These are phyloP conservation scores for Lactarius hengduanensis DNA, from an alignment of 768 basidiomycete species.

Conservation along the genomic window DNA sequence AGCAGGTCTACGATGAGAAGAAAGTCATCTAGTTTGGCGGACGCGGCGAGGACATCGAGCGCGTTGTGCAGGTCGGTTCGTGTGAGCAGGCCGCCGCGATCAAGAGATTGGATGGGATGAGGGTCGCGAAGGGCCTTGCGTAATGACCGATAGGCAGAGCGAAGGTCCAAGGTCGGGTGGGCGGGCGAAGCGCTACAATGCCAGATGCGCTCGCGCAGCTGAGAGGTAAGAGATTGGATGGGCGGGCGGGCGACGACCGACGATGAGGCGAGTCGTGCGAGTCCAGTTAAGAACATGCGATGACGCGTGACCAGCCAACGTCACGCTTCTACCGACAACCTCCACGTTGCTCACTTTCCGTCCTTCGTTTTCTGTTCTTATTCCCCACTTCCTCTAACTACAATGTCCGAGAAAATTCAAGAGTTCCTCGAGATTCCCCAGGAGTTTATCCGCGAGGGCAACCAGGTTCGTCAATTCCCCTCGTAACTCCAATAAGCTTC, in stretches of 20 bases:
- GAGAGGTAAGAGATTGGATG: slow-evolving; percentile 28
- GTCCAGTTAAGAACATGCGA: background rate
- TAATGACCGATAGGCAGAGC: slow-evolving; percentile 19
- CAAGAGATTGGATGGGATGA: background rate
- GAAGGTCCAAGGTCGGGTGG: slow-evolving; percentile 14
- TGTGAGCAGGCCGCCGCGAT: slow-evolving; percentile 28
- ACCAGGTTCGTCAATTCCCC: slow-evolving; percentile 58
- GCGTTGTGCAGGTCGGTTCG: slow-evolving; percentile 39
- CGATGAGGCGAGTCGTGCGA: background rate
- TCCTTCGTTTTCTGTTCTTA: slow-evolving; percentile 12
- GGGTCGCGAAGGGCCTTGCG: slow-evolving; percentile 22
- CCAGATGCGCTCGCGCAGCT: slow-evolving; percentile 22
- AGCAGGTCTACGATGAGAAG: slow-evolving; percentile 54
- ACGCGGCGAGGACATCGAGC: slow-evolving; percentile 48
- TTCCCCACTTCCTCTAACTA: slow-evolving; percentile 32
- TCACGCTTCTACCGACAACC: slow-evolving; percentile 27
- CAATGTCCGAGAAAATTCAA: slow-evolving; percentile 87
- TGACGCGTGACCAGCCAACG: slow-evolving; percentile 17
- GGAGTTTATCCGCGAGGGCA: slow-evolving; percentile 90
- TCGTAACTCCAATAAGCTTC: background rate
- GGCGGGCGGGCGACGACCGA: slow-evolving; percentile 51
- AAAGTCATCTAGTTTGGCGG: slow-evolving; percentile 54
- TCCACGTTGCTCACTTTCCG: slow-evolving; percentile 3
- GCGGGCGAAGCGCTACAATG: slow-evolving; percentile 10
- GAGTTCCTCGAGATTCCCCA: slow-evolving; percentile 92